Evolutionary conservation across 768 basidiomycete species (phyloP), one percentile per base, ranked within the genome.

Genomic region (Pleurotus sapidus): DNA sequence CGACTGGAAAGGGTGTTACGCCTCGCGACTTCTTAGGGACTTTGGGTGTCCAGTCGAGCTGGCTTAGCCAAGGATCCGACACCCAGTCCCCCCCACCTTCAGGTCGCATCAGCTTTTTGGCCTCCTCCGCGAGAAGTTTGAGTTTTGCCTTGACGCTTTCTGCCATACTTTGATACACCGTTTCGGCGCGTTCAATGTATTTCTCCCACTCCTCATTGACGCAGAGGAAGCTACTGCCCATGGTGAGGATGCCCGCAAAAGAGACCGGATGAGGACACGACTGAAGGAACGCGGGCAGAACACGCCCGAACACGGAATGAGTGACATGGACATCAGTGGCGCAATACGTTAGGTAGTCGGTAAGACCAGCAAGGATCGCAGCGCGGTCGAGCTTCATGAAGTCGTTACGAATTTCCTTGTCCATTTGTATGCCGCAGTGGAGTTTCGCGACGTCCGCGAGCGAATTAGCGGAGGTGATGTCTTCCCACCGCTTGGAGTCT

Each of bases 21-120:
- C 89, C 89, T 65, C 91, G 77, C 7, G 87, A 85, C 68, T 85
- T 84, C 38, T 83, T 80, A 0, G 84, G 86, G 5, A 80, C 76
- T 70, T 98, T 98, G 1, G 92, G 92, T 1, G 91, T 87, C 97
- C 97, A 98, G 68, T 99, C 95, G 57, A 98, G 76, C 69, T 99
- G 97, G 49, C 77, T 81, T 12, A 95, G 71, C 93, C 94, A 97
- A 5, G 85, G 84, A 69, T 93, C 89, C 2, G 79, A 76, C 67
- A 78, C 82, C 89, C 86, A 93, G 27, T 73, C 82, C 48, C 61
- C 67, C 17, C 58, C 56, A 6, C 65, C 65, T 40, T 74, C 71
- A 54, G 20, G 37, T 15, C 18, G 8, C 74, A 82, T 76, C 70
- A 88, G 60, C 5, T 81, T 78, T 46, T 84, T 79, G 0, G 95